Base-by-base conservation (phyloP, 179 eudicot species). In the Actinidia polygama region DNA sequence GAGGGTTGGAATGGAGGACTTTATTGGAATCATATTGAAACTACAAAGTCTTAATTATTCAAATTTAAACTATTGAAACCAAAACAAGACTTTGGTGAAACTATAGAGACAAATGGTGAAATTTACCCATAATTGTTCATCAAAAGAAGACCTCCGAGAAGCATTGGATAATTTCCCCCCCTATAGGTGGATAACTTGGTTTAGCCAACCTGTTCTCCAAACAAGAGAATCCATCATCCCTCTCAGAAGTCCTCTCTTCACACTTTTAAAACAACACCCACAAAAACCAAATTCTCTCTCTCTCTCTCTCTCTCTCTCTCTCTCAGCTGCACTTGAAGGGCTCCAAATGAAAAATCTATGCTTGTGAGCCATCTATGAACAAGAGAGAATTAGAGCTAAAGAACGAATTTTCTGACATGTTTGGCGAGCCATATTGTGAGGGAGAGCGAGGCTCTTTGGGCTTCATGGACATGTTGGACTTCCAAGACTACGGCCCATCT, bases 281-380 rank as follows among this genome's bases (percentile, higher is more conserved):
- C 40, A 26, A 73, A 66, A 79, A 61, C 79, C 58, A 62, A 67
- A 55, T 47, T 8, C 78, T 6, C 68, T 61, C 82, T 46, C 79
- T 80, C 76, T 40, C 73, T 70, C 66, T 81, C 80, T 78, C 87
- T 69, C 81, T 79, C 79, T 73, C 51, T 49, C 46, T 78, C 76
- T 54, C 79, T 74, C 76, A 78, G 19, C 53, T 73, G 70, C 80
- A 61, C 55, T 44, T 61, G 70, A n/a, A 62, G 24, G 23, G 70
- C 70, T 62, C 12, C 78, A 81, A 55, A 82, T 86, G 89, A 83
- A 86, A 82, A 86, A 84, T 86, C 80, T 85, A 36, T 72, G 53
- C 83, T 30, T 46, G 71, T 86, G 84, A 87, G 74, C 5, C 46
- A 69, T 67, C 73, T 73, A 85, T 87, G 90, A 86, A 85, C 73